phyloP scores from a whole-genome alignment of 805 yeast species.

The Candida incommunis region DNA sequence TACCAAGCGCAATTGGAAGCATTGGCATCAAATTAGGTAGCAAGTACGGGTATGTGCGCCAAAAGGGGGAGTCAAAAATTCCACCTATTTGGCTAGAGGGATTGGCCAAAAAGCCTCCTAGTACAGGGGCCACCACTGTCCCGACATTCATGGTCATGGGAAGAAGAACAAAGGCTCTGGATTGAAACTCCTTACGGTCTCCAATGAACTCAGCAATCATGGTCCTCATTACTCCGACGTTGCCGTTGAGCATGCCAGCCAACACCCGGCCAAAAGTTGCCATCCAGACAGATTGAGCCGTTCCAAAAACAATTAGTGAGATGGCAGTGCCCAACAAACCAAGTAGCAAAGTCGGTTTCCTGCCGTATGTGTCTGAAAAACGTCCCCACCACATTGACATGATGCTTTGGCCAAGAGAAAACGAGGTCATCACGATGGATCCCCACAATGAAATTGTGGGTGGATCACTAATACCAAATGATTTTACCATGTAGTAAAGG shows the following conservation, averaged over 20 bases:
- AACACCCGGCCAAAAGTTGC: slow-evolving; percentile 39
- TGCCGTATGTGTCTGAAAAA: slow-evolving; percentile 37
- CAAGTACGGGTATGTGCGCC: slow-evolving; percentile 33
- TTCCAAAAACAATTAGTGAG: slow-evolving; percentile 37
- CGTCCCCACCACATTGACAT: slow-evolving; percentile 47
- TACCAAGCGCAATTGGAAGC: slow-evolving; percentile 18
- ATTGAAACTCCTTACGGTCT: slow-evolving; percentile 39
- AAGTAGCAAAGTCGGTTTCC: slow-evolving; percentile 36
- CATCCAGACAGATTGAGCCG: slow-evolving; percentile 34
- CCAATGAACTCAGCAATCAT: slow-evolving; percentile 46
- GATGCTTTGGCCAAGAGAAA: slow-evolving; percentile 45
- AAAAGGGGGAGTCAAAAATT: slow-evolving; percentile 9
- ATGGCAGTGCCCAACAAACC: slow-evolving; percentile 42
- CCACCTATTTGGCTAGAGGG: slow-evolving; percentile 24
- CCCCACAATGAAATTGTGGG: slow-evolving; percentile 21
- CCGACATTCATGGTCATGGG: slow-evolving; percentile 50
- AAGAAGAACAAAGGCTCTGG: slow-evolving; percentile 43
- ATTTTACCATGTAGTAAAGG: slow-evolving; percentile 47
- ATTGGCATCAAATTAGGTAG: slow-evolving; percentile 37
- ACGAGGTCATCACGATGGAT: slow-evolving; percentile 37
- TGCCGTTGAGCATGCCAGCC: slow-evolving; percentile 47
- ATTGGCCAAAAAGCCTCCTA: slow-evolving; percentile 38
- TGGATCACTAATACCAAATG: slow-evolving; percentile 27
- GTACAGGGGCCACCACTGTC: slow-evolving; percentile 42
- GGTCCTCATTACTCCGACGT: slow-evolving; percentile 49